Evolutionary conservation across 2,329 filamentous ascomycete species (phyloP), one percentile per base, ranked within the genome.

Genomic region (Neurospora sp.): DNA sequence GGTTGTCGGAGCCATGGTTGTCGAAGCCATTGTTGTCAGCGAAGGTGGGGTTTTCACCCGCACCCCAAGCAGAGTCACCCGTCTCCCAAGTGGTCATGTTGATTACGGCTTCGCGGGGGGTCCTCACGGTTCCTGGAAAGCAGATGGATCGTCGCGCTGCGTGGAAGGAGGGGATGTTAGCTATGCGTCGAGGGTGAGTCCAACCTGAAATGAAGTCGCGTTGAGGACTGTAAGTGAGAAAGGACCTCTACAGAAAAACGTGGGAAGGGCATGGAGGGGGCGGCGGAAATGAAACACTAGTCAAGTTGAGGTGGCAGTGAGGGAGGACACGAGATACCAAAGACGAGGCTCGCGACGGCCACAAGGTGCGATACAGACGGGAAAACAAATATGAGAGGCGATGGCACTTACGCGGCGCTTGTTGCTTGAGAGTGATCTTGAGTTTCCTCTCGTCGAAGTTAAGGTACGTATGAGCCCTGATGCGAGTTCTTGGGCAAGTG

Each of bases 21-120:
- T 28, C 28, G 28, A 39, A 41, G 41, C 68, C 73, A 69, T 66
- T 65, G 39, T 72, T 67, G 33, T 72, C 70, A 39, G 62, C 67
- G 19, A 38, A 69, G 62, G 65, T 65, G 62, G 28, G 68, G 38
- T 38, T 68, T 39, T 12, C 66, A 66, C 40, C 69, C 37, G 43
- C 69, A 38, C 52, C 52, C 52, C 52, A 62, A 62, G 46, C 11
- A 52, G 52, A 17, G 52, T 33, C 52, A 17, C 6, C 28, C 2
- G 28, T 62, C 52, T 62, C 52, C 52, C 52, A 62, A 62, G 52
- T 33, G 28, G 28, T 28, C 52, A 62, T 62, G 23, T 62, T 62
- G 15, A 33, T 52, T 28, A 6, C 46, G 19, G 12, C 28, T 62
- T 62, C 8, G 52, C 28, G 15, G 23, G 23, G 52, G 52, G 23